A percentile compares a stretch with the other conserved stretches of the same genome.
phyloP scores from a whole-genome alignment of 164 flowering plant species.

The Annona squamosa region DNA sequence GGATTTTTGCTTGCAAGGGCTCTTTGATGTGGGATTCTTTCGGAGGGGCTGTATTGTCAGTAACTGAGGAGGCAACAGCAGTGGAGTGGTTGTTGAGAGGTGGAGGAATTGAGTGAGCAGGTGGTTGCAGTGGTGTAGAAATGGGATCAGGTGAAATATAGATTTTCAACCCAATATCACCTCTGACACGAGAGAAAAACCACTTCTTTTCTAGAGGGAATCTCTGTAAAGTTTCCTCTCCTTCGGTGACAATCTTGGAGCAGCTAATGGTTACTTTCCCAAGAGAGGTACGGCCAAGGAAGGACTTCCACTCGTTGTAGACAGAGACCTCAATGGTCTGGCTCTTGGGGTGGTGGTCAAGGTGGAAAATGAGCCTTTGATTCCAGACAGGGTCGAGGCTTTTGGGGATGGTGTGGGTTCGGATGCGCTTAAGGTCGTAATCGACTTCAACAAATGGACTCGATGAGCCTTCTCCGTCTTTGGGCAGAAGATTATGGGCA shows the following conservation, averaged over 20 bases:
- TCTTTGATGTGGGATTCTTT: slow-evolving; percentile 8
- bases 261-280: slow-evolving; percentile 31
- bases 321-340: slow-evolving; percentile 22
- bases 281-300: slow-evolving; percentile 23
- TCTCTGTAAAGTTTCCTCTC: slow-evolving; percentile 25
- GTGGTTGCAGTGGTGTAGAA: slow-evolving; percentile 9
- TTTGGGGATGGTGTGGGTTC: slow-evolving; percentile 12
- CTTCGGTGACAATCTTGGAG: slow-evolving; percentile 19
- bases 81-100: neutral
- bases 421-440: slow-evolving; percentile 13
- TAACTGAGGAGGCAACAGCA: slow-evolving; percentile 4
- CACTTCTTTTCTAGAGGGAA: slow-evolving; percentile 26
- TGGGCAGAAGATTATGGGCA: slow-evolving; percentile 19
- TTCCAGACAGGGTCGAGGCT: slow-evolving; percentile 20
- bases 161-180: slow-evolving; percentile 27
- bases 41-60: slow-evolving; percentile 3
- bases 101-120: neutral
- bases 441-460: slow-evolving; percentile 15
- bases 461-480: slow-evolving; percentile 22
- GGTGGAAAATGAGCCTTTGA: slow-evolving; percentile 26
- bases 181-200: slow-evolving; percentile 26
- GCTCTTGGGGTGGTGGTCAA: slow-evolving; percentile 17
- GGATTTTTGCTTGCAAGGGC: slow-evolving; percentile 12
- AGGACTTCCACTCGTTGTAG: slow-evolving; percentile 26
- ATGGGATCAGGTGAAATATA: slow-evolving; percentile 15